Evolutionary conservation across 2,329 filamentous ascomycete species (phyloP), one percentile per base, ranked within the genome.

Genomic region (Aspergillaceae sp.): DNA sequence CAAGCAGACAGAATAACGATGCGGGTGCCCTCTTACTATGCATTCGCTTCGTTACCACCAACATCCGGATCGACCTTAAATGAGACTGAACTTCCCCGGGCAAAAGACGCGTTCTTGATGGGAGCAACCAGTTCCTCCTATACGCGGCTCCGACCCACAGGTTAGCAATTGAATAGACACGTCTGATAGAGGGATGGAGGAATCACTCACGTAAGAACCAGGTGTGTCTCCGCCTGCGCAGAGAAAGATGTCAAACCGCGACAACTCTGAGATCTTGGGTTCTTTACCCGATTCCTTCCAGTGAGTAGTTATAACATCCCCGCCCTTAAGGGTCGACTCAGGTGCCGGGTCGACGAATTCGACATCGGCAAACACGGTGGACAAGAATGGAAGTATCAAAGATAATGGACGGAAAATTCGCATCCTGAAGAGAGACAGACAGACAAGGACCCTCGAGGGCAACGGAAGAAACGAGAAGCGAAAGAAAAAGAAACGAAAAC

Each of bases 151-250:
- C 34, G 26, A 36, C 5, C n/a, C 5, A 4, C 26, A 19, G 34
- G 10, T 36, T 7, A 36, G 34, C 26, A 36, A 11, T 19, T n/a
- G 34, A 36, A 44, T 29, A 32, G 33, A 29, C 9, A 33, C 43
- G 5, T 32, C 34, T 27, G 19, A 34, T 36, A 29, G 44, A 40
- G 44, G 35, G n/a, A 34, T 29, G 34, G 38, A 49, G 37, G n/a
- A 35, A 40, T 40, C 11, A 58, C 55, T 48, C 63, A 79, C 72
- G 67, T 73, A 69, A 48, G 68, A 66, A 45, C 62, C 65, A 11
- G 63, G 67, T 2, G 68, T 64, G 57, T 82, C 78, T 40, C 80
- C 78, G 45, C 82, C 82, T 5, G 78, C 75, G 56, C 78, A 79
- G 26, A 86, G 66, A 53, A 75, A 77, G 41, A 86, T 62, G 49